Base-by-base conservation (phyloP, 176 grass and related monocot species). In the Echinochloa phyllopogon region DNA sequence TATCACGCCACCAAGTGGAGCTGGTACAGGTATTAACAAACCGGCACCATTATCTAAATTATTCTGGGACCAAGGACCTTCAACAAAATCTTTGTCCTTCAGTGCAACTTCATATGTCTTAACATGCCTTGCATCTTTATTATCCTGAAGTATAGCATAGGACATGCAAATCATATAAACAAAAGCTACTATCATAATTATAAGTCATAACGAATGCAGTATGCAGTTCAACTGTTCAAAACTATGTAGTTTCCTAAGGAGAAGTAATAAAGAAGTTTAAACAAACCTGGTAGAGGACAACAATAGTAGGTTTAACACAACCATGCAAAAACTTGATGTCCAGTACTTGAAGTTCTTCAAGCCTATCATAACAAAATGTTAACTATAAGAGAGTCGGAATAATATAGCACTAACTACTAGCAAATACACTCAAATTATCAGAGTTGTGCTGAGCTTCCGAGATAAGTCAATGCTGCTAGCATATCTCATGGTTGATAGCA, bases 321-420 rank as follows among this genome's bases (percentile, higher is more conserved):
- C 93, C 93, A 95, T 98, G 94, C 10, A 98, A 80, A 89, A 98
- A 98, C 53, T 95, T 98, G 77, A 98, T 95, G 76, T 98, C 96
- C 85, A 98, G 67, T 77, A 98, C 96, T 92, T 94, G 93, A 91
- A 95, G 97, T 61, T 99, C 97, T 87, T 99, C 97, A 20, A 99
- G 94, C 67, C 97, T 99, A 80, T 90, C 37, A 84, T 62, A 85
- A 86, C 43, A 80, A 88, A 84, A 45, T 24, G 13, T 12, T 60
- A 75, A 74, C 4, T 67, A 42, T 88, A 76, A 59, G 78, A 38
- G 20, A 99, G 90, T 79, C 88, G 91, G 74, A 84, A 76, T 49
- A 68, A 56, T 6, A 24, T 16, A 60, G 48, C 14, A 9, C 5
- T 76, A 66, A 74, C 2, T 39, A 44, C 47, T 59, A 48, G 69